phyloP scores from a whole-genome alignment of 495 filamentous ascomycete genomes.

The Pseudoneurospora amorphoporcata region DNA sequence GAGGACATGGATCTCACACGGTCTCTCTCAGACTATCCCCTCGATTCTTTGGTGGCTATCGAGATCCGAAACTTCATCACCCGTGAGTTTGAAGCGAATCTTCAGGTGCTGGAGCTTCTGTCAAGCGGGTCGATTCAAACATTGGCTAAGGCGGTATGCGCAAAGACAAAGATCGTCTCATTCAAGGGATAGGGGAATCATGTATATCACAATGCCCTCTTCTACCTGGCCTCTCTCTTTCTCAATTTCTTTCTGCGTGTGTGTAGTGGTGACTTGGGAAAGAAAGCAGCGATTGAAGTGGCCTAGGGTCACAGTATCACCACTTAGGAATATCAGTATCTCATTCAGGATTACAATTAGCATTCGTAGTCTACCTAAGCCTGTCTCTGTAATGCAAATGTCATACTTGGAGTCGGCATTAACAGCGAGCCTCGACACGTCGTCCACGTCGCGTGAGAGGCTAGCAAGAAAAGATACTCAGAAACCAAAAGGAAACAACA shows the following conservation, averaged over 20 bases:
- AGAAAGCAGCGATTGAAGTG: not conserved
- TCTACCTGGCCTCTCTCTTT: not conserved
- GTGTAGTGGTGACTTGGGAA: not conserved
- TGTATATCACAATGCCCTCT: not conserved
- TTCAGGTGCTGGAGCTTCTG: conserved; percentile 44
- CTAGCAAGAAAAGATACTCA: not conserved
- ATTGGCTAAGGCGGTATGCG: conserved; percentile 36
- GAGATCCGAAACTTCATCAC: conserved; percentile 46
- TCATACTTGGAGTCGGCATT: not conserved
- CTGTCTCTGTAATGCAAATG: not conserved
- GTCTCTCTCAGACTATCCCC: conserved; percentile 38
- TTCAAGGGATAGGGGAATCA: not conserved
- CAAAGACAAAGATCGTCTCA: conserved; percentile 38
- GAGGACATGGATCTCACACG: conserved; percentile 42
- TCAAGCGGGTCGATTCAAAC: conserved; percentile 40
- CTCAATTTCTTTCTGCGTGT: not conserved
- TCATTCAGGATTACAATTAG: not conserved
- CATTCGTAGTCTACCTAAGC: not conserved
- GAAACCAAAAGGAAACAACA: not conserved
- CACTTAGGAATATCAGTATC: not conserved
- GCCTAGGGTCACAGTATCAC: not conserved
- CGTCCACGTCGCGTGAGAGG: not conserved
- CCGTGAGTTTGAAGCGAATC: conserved; percentile 39
- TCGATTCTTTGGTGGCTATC: conserved; percentile 44
- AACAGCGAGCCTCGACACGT: not conserved